Base-by-base conservation (phyloP, 2,329 filamentous ascomycete species). In the Colletotrichum incanum region DNA sequence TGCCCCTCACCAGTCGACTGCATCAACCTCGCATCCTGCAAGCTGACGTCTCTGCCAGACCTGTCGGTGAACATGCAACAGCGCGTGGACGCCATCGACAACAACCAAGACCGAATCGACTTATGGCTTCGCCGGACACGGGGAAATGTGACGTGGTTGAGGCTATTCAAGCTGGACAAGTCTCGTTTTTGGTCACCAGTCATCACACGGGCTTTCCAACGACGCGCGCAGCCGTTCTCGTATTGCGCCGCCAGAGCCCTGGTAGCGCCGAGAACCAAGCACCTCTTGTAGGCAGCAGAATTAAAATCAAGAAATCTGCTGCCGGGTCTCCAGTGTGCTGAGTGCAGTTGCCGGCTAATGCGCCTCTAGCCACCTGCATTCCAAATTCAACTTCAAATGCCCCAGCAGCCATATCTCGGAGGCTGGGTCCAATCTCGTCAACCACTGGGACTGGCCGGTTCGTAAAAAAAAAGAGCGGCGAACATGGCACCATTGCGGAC, bases 61-160 rank as follows among this genome's bases (percentile, higher is more conserved):
- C 23, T 69, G 65, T 64, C 59, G 59, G 66, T 69, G 58, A 60
- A 34, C 16, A 54, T 50, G 16, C 39, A 20, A 47, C 23, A 61
- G 23, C 11, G 14, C 49, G 37, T 52, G 43, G 41, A 45, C 49
- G 49, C 64, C 56, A 43, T 58, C 58, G 52, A 20, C 64, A 37
- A 56, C 43, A 14, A 39, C 64, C 58, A 67, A 61, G 64, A 31
- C 50, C 50, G 43, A n/a, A 9, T 58, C 50, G 68, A 34, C 41
- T 63, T 58, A 68, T 63, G 52, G n/a, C n/a, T 37, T 26, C n/a
- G 34, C 20, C 34, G 52, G 43, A 60, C 37, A 69, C 59, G 55
- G 63, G 67, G 34, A 31, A 45, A 55, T 50, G 47, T 69, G 65
- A 68, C 69, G 54, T 72, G 59, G 37, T 45, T 69, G 69, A 72